Conservation (phyloP, 2,329 filamentous ascomycete genomes). For the Pyricularia grisea region DNA sequence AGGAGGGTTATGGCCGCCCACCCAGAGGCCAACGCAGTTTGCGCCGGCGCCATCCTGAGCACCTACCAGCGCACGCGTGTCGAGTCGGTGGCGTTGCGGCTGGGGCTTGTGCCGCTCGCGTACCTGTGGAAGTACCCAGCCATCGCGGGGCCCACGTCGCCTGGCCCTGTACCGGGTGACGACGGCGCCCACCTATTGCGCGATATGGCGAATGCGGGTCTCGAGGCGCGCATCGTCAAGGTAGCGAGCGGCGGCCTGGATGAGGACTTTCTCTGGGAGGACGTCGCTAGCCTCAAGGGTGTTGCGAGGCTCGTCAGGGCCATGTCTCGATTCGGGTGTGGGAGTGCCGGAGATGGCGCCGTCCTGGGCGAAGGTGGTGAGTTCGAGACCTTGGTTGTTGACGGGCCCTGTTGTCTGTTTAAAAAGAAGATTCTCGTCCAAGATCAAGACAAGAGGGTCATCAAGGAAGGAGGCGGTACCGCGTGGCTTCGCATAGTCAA, state of each 20-base stretch:
- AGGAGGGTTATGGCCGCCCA: constrained; percentile 54
- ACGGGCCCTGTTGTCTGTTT: constrained; percentile 69
- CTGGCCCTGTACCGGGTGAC: constrained; percentile 11
- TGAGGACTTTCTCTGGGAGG: constrained; percentile 69
- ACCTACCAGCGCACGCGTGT: constrained; percentile 96
- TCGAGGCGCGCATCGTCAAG: constrained; percentile 90
- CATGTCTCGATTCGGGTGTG: constrained; percentile 58
- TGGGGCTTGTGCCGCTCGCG: constrained; percentile 74
- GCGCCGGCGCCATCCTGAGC: constrained; percentile 84
- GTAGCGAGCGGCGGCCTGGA: constrained; percentile 86
- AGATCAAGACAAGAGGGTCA: constrained; percentile 38
- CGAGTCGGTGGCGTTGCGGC: constrained; percentile 76
- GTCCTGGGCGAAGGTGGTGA: constrained; percentile 89
- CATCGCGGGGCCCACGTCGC: constrained; percentile 42
- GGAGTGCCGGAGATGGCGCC: constrained; percentile 38
- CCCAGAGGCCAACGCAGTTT: constrained; percentile 77
- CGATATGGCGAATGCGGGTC: constrained; percentile 70
- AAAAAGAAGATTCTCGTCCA: constrained; percentile 52
- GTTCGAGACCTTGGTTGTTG: constrained; percentile 85
- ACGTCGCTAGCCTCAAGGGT: constrained; percentile 53
- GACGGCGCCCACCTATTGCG: constrained; percentile 54
- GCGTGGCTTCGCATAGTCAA: constrained; percentile 57
- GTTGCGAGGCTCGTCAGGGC: constrained; percentile 38
- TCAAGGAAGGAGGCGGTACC: constrained; percentile 66
- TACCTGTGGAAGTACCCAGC: constrained; percentile 88